These are phyloP conservation scores for Pleurotus salmoneostramineus DNA, from an alignment of 768 basidiomycete genomes.

Conservation along the genomic window DNA sequence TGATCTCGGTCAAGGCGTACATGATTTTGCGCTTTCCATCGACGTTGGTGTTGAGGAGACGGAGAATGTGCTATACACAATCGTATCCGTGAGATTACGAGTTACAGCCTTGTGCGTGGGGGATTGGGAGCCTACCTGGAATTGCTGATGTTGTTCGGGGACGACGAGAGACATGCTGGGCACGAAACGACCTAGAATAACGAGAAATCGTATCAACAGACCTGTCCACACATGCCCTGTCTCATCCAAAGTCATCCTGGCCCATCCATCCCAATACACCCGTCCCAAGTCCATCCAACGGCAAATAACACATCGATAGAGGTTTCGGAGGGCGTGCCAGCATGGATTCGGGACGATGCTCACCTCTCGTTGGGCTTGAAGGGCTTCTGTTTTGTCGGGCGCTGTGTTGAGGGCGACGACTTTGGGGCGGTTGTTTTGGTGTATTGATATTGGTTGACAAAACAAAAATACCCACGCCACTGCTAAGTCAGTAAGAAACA, in stretches of 20 bases:
- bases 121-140: constrained; percentile 58
- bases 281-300: not conserved
- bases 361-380: constrained; percentile 6
- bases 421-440: not conserved
- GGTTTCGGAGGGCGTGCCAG: not conserved
- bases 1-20: constrained; percentile 99
- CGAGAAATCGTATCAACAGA: constrained; percentile 6
- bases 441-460: not conserved
- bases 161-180: constrained; percentile 90
- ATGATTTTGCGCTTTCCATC: constrained; percentile 99
- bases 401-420: not conserved
- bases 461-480: not conserved
- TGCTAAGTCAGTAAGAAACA: not conserved
- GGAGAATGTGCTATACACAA: constrained; percentile 83
- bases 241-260: constrained; percentile 11
- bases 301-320: not conserved
- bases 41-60: constrained; percentile 99
- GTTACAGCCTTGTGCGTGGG: constrained; percentile 5
- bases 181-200: constrained; percentile 12
- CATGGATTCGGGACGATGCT: constrained; percentile 3
- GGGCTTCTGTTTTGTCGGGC: not conserved
- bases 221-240: not conserved
- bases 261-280: constrained; percentile 15
- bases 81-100: not conserved
- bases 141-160: constrained; percentile 92